These are phyloP conservation scores for Lanmaoa rubissima DNA, from an alignment of 768 basidiomycete genomes.

Conservation along the genomic window DNA sequence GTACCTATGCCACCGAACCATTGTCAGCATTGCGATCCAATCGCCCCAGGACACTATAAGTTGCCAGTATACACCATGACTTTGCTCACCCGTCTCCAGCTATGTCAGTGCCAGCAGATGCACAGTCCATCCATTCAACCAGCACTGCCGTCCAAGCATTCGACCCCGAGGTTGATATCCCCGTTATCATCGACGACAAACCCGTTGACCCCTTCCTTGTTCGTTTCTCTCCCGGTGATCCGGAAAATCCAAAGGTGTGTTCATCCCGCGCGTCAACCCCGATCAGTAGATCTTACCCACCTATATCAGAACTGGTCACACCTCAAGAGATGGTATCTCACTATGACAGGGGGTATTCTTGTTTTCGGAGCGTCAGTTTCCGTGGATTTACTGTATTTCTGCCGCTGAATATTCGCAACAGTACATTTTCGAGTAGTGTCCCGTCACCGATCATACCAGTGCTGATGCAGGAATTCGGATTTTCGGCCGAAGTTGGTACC, in stretches of 20 bases:
- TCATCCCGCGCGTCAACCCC: not conserved
- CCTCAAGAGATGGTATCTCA: slow-evolving; percentile 49
- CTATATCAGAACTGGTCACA: slow-evolving; percentile 48
- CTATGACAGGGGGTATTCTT: slow-evolving; percentile 46
- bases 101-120: slow-evolving; percentile 16
- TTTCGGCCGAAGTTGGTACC: slow-evolving; percentile 50
- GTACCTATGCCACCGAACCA: slow-evolving; percentile 4
- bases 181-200: slow-evolving; percentile 14
- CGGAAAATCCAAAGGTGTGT: slow-evolving; percentile 46
- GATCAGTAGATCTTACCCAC: not conserved
- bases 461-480: slow-evolving; percentile 45
- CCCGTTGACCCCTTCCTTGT: slow-evolving; percentile 32
- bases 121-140: slow-evolving; percentile 13
- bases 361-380: slow-evolving; percentile 53
- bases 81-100: not conserved
- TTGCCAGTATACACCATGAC: not conserved
- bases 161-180: slow-evolving; percentile 11
- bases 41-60: slow-evolving; percentile 8
- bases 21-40: slow-evolving; percentile 19
- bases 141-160: slow-evolving; percentile 13
- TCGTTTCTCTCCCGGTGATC: slow-evolving; percentile 36
- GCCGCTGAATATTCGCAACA: slow-evolving; percentile 20
- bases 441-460: slow-evolving; percentile 48
- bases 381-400: not conserved
- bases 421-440: slow-evolving; percentile 63